Evolutionary conservation across 2,329 filamentous ascomycete genomes (phyloP).

Genomic region (Aureobasidium lini): DNA sequence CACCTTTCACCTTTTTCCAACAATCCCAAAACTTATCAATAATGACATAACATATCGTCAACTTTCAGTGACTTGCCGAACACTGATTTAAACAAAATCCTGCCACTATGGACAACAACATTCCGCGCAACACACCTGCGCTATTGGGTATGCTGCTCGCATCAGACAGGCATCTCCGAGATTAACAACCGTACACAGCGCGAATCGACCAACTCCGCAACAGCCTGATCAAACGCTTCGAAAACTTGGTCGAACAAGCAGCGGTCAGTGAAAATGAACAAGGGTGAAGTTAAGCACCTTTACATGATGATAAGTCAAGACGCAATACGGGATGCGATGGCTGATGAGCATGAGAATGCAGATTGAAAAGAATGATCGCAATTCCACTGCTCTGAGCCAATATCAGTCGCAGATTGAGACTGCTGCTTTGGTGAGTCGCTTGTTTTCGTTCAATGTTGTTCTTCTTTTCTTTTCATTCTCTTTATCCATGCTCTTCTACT

Average conservation of each 20-base stretch:
- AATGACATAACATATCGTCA: background rate
- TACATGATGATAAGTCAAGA: too few species aligned
- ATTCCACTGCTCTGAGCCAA: conserved; percentile 49
- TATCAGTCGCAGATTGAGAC: conserved; percentile 54
- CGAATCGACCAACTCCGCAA: conserved; percentile 34
- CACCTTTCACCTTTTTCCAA: background rate
- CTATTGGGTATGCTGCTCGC: conserved; percentile 26
- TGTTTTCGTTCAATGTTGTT: background rate
- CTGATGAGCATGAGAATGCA: conserved; percentile 20
- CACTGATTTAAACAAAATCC: background rate
- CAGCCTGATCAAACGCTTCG: conserved; percentile 44
- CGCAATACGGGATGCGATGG: background rate
- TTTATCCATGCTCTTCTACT: background rate
- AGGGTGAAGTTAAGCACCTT: too few species aligned
- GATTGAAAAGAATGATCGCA: conserved; percentile 46
- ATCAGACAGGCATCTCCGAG: background rate
- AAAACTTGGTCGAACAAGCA: conserved; percentile 48
- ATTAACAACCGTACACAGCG: conserved; percentile 20
- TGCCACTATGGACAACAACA: conserved; percentile 32
- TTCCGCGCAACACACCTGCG: conserved; percentile 35
- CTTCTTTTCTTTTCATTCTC: background rate
- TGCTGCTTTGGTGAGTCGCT: conserved; percentile 44
- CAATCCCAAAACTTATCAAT: background rate
- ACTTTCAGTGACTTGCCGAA: background rate
- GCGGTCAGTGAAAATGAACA: conserved; percentile 31